Base-by-base conservation (phyloP, 139 green algal species). In the Gonium pectorale region DNA sequence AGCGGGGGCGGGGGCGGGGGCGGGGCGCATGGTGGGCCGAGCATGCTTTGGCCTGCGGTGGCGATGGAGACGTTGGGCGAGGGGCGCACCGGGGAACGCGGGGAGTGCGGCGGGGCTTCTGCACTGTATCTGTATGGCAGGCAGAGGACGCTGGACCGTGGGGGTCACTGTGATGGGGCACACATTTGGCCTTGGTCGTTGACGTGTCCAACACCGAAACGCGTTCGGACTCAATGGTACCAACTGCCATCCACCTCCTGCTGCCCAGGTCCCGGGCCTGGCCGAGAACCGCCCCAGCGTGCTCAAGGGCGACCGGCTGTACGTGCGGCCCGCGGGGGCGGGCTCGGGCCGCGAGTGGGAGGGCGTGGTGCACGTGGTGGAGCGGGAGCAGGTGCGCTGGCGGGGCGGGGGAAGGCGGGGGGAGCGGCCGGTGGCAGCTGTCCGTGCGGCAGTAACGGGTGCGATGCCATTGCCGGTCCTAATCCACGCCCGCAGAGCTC, bases 251-350 rank as follows among this genome's bases (percentile, higher is more conserved):
- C 46, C 40, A 27, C 68, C 24, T 54, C 38, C 37, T 31, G 22
- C 29, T 5, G 7, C 31, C 11, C 59, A 89, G 79, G 87, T 91
- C 0, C 87, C 87, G 24, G 89, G 89, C 5, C 83, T 92, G 35
- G 89, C 89, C 31, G 89, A 92, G 83, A 89, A 90, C n/a, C 86
- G 89, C 17, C 89, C 86, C 22, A 83, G 56, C 2, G 89, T 92
- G 49, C 83, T 92, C 86, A 71, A 69, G 44, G 89, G 89, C 29
- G 86, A 92, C 66, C 66, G 69, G 31, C 63, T 92, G 66, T 87
- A 86, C 6, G 86, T 90, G 27, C 40, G 29, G 5, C 66, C 31
- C 17, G 15, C 46, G 24, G 80, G 70, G 60, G 67, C 46, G 24
- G 41, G 22, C 19, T 26, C n/a, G 7, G 41, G 78, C 33, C 41